These are phyloP conservation scores for Leptomonas pyrrhocoris DNA, from an alignment of 208 protist genomes.

Conservation along the genomic window DNA sequence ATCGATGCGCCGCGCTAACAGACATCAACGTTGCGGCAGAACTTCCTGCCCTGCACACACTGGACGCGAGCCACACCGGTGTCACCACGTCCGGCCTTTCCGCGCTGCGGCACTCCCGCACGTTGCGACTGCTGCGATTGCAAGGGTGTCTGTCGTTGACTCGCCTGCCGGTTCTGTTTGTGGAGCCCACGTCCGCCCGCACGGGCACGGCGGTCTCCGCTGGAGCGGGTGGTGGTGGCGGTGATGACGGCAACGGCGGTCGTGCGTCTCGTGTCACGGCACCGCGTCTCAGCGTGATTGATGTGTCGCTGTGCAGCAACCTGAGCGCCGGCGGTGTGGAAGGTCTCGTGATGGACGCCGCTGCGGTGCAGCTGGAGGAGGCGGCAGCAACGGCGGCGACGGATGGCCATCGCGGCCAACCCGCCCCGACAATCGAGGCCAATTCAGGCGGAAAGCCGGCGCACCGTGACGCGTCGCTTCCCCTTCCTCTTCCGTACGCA, in stretches of 20 bases:
- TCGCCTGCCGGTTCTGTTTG: slow-evolving; percentile 26
- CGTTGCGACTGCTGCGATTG: slow-evolving; percentile 38
- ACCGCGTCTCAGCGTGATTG: slow-evolving; percentile 1
- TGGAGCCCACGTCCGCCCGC: neutral
- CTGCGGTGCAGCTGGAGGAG: slow-evolving; percentile 2
- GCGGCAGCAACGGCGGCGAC: neutral
- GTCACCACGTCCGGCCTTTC: slow-evolving; percentile 36
- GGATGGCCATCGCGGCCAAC: neutral
- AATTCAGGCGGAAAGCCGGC: neutral
- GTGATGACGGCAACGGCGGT: neutral
- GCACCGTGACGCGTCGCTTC: neutral
- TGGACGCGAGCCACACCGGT: slow-evolving; percentile 43
- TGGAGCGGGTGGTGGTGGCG: neutral
- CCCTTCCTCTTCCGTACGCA: neutral
- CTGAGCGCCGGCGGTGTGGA: neutral
- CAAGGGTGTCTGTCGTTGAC: slow-evolving; percentile 39
- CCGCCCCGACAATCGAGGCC: neutral
- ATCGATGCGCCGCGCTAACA: slow-evolving; percentile 18
- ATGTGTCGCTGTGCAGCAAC: slow-evolving; percentile 16
- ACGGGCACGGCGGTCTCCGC: neutral
- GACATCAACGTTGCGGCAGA: slow-evolving; percentile 38
- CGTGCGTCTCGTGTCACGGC: neutral
- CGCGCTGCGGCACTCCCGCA: slow-evolving; percentile 28
- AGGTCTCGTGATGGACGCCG: slow-evolving; percentile 6
- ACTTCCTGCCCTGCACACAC: slow-evolving; percentile 35